phyloP scores from a whole-genome alignment of 495 filamentous ascomycete genomes.

The Bryoglossum gracile region DNA sequence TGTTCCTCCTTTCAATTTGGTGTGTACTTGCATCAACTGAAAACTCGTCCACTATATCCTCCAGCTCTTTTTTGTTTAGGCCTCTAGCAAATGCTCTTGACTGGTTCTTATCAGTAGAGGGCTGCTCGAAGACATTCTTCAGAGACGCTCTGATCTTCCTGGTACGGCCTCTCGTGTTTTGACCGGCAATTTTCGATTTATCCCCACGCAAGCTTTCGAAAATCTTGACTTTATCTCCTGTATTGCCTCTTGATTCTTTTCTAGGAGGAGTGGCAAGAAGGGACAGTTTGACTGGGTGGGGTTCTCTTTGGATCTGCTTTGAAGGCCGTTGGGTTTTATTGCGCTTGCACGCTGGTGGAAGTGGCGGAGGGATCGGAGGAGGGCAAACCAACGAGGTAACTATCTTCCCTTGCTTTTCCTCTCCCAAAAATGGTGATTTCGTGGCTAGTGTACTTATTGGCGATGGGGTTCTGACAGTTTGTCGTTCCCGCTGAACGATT shows the following conservation, averaged over 20 bases:
- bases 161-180: slow-evolving; percentile 2
- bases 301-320: not conserved
- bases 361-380: not conserved
- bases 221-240: slow-evolving; percentile 9
- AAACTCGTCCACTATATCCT: slow-evolving; percentile 1
- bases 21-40: not conserved
- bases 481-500: not conserved
- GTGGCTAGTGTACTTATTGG: no score
- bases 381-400: no score
- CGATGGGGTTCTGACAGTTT: not conserved
- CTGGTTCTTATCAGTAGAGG: no score
- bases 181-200: not conserved
- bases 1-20: not conserved
- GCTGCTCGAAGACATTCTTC: slow-evolving; percentile 27
- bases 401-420: no score
- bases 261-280: not conserved
- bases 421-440: no score
- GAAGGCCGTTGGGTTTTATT: not conserved
- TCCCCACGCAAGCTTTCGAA: slow-evolving; percentile 2
- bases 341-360: not conserved
- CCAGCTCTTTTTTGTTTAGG: no score
- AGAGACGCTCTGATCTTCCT: slow-evolving; percentile 7
- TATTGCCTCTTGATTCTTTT: not conserved
- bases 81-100: no score
- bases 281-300: not conserved